Percentiles rank a stretch among this genome's conserved stretches.
Conservation (phyloP, 2,329 filamentous ascomycete species). For the Cladophialophora bantiana region DNA sequence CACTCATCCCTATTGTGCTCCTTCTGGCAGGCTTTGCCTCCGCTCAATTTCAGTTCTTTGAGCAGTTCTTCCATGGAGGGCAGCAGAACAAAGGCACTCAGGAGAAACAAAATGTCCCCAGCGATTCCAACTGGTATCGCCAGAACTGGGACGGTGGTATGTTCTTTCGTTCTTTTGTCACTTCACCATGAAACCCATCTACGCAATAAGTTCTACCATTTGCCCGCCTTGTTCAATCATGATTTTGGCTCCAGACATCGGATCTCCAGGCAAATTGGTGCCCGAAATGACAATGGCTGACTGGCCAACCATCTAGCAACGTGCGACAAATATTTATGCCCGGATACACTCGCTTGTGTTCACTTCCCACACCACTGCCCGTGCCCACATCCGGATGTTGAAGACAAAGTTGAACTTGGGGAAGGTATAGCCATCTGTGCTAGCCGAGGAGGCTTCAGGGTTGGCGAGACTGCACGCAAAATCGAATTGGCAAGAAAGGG, state of each 20-base stretch:
- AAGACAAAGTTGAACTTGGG: constrained; percentile 75
- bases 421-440: constrained; percentile 58
- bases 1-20: constrained; percentile 53
- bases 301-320: constrained; percentile 63
- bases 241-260: not conserved
- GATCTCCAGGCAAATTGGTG: not conserved
- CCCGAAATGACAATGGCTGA: constrained; percentile 11
- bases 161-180: constrained; percentile 7
- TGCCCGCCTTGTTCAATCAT: not conserved
- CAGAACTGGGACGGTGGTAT: constrained; percentile 64
- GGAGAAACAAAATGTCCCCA: constrained; percentile 78
- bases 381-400: constrained; percentile 77
- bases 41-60: constrained; percentile 96
- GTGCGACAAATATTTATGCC: constrained; percentile 93
- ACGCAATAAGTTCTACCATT: not conserved
- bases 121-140: constrained; percentile 82
- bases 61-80: constrained; percentile 82
- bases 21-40: constrained; percentile 65
- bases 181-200: not conserved
- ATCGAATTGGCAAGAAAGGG: constrained; percentile 59
- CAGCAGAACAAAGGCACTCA: constrained; percentile 64
- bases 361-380: constrained; percentile 97
- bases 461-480: constrained; percentile 56
- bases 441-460: constrained; percentile 57
- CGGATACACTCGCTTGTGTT: constrained; percentile 91